Conservation (phyloP, 495 filamentous ascomycete genomes). For the Xylaria venustula region DNA sequence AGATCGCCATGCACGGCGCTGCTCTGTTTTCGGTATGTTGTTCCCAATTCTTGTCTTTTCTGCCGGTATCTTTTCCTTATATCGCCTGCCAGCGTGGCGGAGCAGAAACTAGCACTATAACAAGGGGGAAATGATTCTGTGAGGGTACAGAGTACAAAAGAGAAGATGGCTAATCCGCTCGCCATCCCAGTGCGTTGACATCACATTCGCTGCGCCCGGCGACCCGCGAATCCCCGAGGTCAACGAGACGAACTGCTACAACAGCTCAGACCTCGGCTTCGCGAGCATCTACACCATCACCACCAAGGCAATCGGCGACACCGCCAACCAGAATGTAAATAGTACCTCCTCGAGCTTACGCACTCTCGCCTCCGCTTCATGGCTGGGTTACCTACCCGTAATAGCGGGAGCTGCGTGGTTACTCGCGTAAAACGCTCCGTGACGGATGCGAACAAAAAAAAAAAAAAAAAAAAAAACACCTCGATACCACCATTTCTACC, state of each 20-base stretch:
- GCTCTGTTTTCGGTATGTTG: conserved; percentile 80
- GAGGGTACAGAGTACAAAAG: too few relatives aligned
- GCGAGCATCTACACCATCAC: conserved; percentile 68
- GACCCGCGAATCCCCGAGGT: conserved; percentile 65
- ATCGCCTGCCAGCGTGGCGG: too few relatives aligned
- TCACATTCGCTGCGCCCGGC: conserved; percentile 69
- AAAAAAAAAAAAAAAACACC: neutral
- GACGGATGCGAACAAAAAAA: neutral
- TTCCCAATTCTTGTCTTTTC: neutral
- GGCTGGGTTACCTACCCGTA: conserved; percentile 38
- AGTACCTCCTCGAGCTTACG: conserved; percentile 16
- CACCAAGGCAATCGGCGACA: conserved; percentile 34
- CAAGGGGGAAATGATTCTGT: too few relatives aligned
- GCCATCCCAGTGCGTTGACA: conserved; percentile 76
- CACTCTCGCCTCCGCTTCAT: conserved; percentile 10
- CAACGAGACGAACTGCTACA: conserved; percentile 79
- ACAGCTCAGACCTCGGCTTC: conserved; percentile 72
- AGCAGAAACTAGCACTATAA: too few relatives aligned
- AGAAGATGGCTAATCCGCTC: conserved; percentile 13
- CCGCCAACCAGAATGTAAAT: conserved; percentile 27
- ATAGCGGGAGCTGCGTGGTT: conserved; percentile 5
- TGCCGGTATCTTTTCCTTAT: neutral
- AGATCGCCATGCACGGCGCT: conserved; percentile 86
- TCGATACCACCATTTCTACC: neutral
- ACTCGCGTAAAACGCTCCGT: neutral